phyloP scores from a whole-genome alignment of 305 asterid species.

The Lippia alba region DNA sequence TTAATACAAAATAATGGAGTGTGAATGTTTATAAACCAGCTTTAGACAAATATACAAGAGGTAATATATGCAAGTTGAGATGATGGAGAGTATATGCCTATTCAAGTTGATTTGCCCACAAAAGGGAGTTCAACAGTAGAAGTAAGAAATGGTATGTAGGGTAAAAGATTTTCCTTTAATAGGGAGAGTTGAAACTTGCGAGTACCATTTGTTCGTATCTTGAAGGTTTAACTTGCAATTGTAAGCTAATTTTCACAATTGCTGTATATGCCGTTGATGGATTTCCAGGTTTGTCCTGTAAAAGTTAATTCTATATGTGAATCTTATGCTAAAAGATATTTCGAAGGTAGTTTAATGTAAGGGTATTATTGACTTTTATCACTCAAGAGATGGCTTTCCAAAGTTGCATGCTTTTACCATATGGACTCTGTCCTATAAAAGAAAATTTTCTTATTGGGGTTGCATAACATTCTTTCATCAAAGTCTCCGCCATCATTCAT shows the following conservation, averaged over 20 bases:
- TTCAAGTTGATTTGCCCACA: background rate
- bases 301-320: background rate
- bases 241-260: slow-evolving; percentile 1
- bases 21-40: background rate
- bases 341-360: slow-evolving; percentile 21
- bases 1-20: slow-evolving; percentile 2
- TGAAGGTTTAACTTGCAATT: background rate
- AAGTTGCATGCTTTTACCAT: slow-evolving; percentile 27
- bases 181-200: slow-evolving; percentile 7
- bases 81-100: background rate
- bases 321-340: slow-evolving; percentile 2
- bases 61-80: slow-evolving; percentile 1
- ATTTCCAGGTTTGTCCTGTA: background rate
- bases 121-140: slow-evolving; percentile 1
- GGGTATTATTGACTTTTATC: slow-evolving; percentile 35
- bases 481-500: slow-evolving; percentile 23
- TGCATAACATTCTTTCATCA: slow-evolving; percentile 29
- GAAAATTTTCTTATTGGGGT: slow-evolving; percentile 28
- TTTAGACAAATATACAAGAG: background rate
- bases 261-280: background rate
- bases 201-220: slow-evolving; percentile 11
- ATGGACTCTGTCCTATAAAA: slow-evolving; percentile 32
- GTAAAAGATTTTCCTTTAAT: slow-evolving; percentile 9
- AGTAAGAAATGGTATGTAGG: slow-evolving; percentile 3
- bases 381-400: slow-evolving; percentile 4